Percentiles rank a stretch among this genome's conserved stretches.
These are phyloP conservation scores for Penicillium italicum DNA, from an alignment of 2,329 filamentous ascomycete genomes.

Conservation along the genomic window DNA sequence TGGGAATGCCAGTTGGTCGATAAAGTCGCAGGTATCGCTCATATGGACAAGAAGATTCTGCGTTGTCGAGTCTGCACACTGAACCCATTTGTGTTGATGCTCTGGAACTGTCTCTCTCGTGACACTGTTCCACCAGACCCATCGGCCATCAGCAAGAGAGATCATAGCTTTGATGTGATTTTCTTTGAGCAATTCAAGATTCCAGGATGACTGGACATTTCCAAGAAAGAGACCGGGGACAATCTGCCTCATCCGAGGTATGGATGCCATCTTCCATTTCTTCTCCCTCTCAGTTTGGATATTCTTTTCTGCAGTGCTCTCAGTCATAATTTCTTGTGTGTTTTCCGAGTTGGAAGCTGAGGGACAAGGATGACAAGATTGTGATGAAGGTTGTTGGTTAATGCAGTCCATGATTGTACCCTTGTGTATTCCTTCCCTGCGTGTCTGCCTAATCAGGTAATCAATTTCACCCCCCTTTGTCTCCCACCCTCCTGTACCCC, in stretches of 20 bases:
- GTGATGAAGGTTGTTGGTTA: too few relatives aligned
- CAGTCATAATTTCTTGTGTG: neutral
- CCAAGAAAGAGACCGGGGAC: constrained; percentile 27
- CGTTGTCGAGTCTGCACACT: constrained; percentile 28
- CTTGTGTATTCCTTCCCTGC: too few relatives aligned
- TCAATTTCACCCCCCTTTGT: too few relatives aligned
- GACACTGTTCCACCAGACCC: constrained; percentile 19
- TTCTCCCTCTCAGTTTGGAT: too few relatives aligned
- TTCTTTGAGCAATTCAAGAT: constrained; percentile 15
- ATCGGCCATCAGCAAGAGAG: constrained; percentile 23
- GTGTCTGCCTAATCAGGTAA: too few relatives aligned
- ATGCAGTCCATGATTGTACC: too few relatives aligned
- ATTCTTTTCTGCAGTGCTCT: neutral
- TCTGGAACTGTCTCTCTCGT: constrained; percentile 20
- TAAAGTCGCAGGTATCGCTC: constrained; percentile 27
- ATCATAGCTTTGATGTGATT: constrained; percentile 24
- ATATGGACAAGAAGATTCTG: constrained; percentile 28
- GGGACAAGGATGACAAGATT: too few relatives aligned
- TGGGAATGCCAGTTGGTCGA: constrained; percentile 22
- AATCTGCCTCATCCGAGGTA: constrained; percentile 23
- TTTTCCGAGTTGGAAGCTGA: too few relatives aligned
- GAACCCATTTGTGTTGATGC: constrained; percentile 23
- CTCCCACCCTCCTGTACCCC: too few relatives aligned
- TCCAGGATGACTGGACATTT: neutral
- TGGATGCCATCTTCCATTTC: constrained; percentile 17